A percentile compares a stretch with the other conserved stretches of the same genome.
Conservation (phyloP, 2,329 filamentous ascomycete species). For the Fusarium irregulare region DNA sequence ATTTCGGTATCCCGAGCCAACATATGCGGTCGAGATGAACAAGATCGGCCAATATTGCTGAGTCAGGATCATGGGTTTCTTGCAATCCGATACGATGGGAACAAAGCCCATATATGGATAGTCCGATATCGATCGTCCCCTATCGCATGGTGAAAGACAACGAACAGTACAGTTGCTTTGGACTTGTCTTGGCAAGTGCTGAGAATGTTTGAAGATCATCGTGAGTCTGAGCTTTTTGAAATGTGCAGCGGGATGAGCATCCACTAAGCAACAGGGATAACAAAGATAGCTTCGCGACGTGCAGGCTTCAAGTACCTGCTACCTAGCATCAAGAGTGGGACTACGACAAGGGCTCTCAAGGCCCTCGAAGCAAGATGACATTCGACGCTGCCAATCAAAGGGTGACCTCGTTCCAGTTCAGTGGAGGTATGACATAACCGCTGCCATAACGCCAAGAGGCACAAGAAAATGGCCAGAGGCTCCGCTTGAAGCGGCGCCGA, state of each 20-base stretch:
- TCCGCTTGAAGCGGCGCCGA: constrained; percentile 35
- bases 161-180: constrained; percentile 11
- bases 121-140: constrained; percentile 5
- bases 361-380: constrained; percentile 49
- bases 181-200: constrained; percentile 37
- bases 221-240: constrained; percentile 36
- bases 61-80: constrained; percentile 11
- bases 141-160: constrained; percentile 26
- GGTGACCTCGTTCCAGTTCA: constrained; percentile 20
- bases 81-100: constrained; percentile 19
- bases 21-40: neutral
- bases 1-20: neutral
- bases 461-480: constrained; percentile 33
- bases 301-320: constrained; percentile 33
- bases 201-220: constrained; percentile 42
- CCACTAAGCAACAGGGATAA: constrained; percentile 31
- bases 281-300: constrained; percentile 29
- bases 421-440: constrained; percentile 49
- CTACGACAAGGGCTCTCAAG: constrained; percentile 39
- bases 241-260: constrained; percentile 42
- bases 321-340: constrained; percentile 36
- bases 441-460: constrained; percentile 22
- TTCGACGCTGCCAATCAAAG: constrained; percentile 44
- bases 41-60: constrained; percentile 9
- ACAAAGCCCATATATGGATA: constrained; percentile 8